These are phyloP conservation scores for Epichloe amarillans DNA, from an alignment of 2,329 filamentous ascomycete species.

Conservation along the genomic window DNA sequence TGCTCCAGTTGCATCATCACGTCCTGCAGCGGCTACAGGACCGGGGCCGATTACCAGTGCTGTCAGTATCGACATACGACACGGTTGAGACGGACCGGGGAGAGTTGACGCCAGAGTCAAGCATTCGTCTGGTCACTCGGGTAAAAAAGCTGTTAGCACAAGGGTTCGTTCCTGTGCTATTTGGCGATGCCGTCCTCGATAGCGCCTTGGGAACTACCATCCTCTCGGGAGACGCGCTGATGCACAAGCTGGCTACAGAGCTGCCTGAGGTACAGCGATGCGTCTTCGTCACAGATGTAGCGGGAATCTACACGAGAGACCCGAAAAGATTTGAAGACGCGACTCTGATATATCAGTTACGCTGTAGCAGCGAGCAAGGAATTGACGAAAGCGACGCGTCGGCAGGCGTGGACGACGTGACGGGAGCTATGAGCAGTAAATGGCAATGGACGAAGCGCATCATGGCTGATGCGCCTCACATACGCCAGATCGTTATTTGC, in stretches of 20 bases:
- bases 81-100: slow-evolving; percentile 2
- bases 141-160: background rate
- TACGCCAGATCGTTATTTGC: background rate
- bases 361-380: background rate
- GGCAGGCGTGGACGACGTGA: slow-evolving; percentile 1
- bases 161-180: slow-evolving; percentile 2
- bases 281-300: slow-evolving; percentile 3
- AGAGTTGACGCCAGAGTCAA: background rate
- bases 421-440: slow-evolving; percentile 2
- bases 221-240: slow-evolving; percentile 4
- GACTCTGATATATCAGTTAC: background rate
- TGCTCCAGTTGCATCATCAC: slow-evolving; percentile 1
- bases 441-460: slow-evolving; percentile 2
- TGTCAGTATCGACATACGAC: slow-evolving; percentile 3
- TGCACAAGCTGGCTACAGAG: background rate
- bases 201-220: background rate
- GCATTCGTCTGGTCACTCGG: background rate
- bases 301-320: slow-evolving; percentile 3
- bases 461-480: slow-evolving; percentile 1
- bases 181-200: slow-evolving; percentile 4
- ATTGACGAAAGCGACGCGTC: background rate
- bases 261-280: background rate
- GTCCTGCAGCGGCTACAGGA: slow-evolving; percentile 1
- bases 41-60: background rate
- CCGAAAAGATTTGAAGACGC: background rate